These are phyloP conservation scores for Leucocoprinus leucothites DNA, from an alignment of 768 basidiomycete species.

Conservation along the genomic window DNA sequence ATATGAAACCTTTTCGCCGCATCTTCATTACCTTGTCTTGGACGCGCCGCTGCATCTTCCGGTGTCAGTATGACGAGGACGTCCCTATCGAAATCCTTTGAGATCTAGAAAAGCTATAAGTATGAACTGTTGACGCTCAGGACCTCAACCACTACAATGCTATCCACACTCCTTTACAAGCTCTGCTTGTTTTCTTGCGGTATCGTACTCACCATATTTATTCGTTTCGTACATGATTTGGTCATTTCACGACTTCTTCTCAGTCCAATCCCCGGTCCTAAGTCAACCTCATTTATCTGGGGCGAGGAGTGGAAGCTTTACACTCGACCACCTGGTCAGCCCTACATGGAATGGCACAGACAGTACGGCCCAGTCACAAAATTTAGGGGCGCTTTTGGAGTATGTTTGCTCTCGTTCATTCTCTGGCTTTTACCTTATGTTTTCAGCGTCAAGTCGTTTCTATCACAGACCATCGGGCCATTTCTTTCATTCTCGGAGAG, in stretches of 20 bases:
- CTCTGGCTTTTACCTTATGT: slow-evolving; percentile 11
- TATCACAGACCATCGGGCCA: slow-evolving; percentile 51
- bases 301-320: slow-evolving; percentile 61
- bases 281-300: slow-evolving; percentile 48
- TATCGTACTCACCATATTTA: slow-evolving; percentile 26
- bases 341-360: slow-evolving; percentile 50
- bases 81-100: background rate
- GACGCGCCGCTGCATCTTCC: too few relatives aligned
- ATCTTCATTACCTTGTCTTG: background rate
- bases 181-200: slow-evolving; percentile 23
- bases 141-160: background rate
- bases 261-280: slow-evolving; percentile 50
- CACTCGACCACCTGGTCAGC: slow-evolving; percentile 46
- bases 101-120: background rate
- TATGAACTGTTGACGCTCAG: background rate
- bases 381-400: slow-evolving; percentile 57
- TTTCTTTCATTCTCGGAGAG: slow-evolving; percentile 52
- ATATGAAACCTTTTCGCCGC: background rate
- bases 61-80: background rate
- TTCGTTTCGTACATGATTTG: slow-evolving; percentile 32
- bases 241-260: slow-evolving; percentile 31
- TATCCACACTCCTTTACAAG: slow-evolving; percentile 22
- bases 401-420: slow-evolving; percentile 22
- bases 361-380: slow-evolving; percentile 52
- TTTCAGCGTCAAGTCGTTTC: slow-evolving; percentile 55